Base-by-base conservation (phyloP, 495 filamentous ascomycete genomes). In the Neurospora sp. region DNA sequence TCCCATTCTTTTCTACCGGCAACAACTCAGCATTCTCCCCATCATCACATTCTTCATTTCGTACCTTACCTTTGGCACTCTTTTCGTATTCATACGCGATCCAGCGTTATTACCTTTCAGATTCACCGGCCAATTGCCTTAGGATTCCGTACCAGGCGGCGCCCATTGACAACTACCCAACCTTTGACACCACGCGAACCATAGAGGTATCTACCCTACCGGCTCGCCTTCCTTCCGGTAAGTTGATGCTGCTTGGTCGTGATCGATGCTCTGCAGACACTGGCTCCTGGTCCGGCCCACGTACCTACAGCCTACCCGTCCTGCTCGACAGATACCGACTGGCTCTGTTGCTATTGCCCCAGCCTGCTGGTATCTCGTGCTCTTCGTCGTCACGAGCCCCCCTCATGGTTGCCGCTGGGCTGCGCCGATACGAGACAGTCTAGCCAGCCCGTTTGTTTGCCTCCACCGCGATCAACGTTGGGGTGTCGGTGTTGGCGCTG, bases 41-140 rank as follows among this genome's bases (percentile, higher is more conserved):
- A 72, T 75, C 71, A 41, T 72, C 74, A 75, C 73, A 73, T 54
- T 62, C 76, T 79, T 72, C 78, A 77, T 80, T 79, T 79, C 74
- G 74, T 80, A 77, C 77, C 73, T 78, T 75, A 35, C 42, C 71
- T 81, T 75, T 73, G 75, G 76, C 79, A 76, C 78, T 80, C 78
- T 75, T 79, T 79, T 77, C 76, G 75, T 77, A 82, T 80, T 78
- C 40, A 66, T 80, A 80, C 79, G 78, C 80, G 78, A 74, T 76
- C 77, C 75, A 79, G 78, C 78, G 75, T 79, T 78, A 78, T 79
- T 78, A 78, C 74, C 72, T 74, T 77, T 75, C 75, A 75, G 72
- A 72, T 31, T 74, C 75, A 74, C 73, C 44, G 72, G 69, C 71
- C 74, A 74, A 73, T 72, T 77, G 70, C 69, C 69, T 66, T 75